Percentiles rank a stretch among this genome's conserved stretches.
Conservation (phyloP, 1,139 yeast genomes). For the Suhomyces panamericanus region DNA sequence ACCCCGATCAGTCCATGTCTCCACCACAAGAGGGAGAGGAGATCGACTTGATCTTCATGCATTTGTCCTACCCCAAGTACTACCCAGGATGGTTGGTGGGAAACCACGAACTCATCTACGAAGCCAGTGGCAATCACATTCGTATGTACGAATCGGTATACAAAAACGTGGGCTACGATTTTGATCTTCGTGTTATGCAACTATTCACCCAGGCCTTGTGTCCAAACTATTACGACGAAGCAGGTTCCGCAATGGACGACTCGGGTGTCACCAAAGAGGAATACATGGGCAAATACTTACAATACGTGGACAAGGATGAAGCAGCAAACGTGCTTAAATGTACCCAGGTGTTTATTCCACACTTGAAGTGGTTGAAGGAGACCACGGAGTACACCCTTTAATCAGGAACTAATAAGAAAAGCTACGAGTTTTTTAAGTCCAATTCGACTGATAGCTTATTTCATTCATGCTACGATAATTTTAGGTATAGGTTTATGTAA, state of each 20-base stretch:
- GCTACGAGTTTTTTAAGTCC: too few species aligned
- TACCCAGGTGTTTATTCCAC: constrained; percentile 32
- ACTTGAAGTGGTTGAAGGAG: constrained; percentile 26
- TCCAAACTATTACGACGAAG: constrained; percentile 33
- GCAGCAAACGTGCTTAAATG: constrained; percentile 33
- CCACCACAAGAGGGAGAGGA: constrained; percentile 24
- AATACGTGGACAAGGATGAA: constrained; percentile 28
- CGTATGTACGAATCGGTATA: constrained; percentile 48
- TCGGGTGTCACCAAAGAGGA: constrained; percentile 22
- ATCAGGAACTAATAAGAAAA: not conserved
- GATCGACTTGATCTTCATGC: constrained; percentile 49
- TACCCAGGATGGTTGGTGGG: constrained; percentile 51
- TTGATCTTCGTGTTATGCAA: constrained; percentile 46
- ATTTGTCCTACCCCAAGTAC: constrained; percentile 65
- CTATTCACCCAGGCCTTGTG: constrained; percentile 43
- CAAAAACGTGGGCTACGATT: constrained; percentile 50
- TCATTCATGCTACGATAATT: not conserved
- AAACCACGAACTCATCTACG: constrained; percentile 46
- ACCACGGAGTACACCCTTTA: constrained; percentile 15
- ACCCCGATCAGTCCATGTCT: constrained; percentile 40
- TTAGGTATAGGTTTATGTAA: not conserved
- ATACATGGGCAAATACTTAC: constrained; percentile 38
- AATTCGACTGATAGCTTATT: too few species aligned
- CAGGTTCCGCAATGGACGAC: constrained; percentile 34
- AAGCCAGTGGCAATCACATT: constrained; percentile 38